Percentiles rank a stretch among this genome's conserved stretches.
These are phyloP conservation scores for Sphagnum fallax DNA, from an alignment of 228 moss, liverwort and hornwort genomes.

Conservation along the genomic window DNA sequence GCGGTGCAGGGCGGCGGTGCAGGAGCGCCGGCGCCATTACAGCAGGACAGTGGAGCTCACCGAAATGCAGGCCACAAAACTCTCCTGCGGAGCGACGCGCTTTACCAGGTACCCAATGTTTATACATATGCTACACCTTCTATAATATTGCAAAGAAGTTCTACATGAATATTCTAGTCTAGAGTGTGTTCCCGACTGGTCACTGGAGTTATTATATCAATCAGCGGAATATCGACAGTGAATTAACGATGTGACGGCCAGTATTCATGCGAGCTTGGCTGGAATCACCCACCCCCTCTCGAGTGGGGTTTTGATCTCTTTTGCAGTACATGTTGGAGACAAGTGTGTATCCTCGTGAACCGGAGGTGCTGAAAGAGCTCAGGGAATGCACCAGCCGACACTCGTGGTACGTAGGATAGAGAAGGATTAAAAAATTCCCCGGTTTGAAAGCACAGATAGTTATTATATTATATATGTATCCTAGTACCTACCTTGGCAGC, in stretches of 20 bases:
- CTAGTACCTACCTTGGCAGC: neutral
- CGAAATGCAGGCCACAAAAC: constrained; percentile 41
- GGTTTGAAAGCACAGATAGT: neutral
- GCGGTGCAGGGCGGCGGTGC: no score
- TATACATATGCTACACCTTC: neutral
- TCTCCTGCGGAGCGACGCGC: constrained; percentile 44
- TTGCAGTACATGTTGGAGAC: constrained; percentile 83
- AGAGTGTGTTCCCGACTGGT: no score
- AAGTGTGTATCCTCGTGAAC: constrained; percentile 79
- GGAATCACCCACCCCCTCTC: no score
- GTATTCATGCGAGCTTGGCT: no score
- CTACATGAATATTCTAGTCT: no score
- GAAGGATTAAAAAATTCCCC: neutral
- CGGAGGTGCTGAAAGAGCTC: constrained; percentile 62
- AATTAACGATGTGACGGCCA: neutral
- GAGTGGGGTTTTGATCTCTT: neutral
- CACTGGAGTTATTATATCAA: neutral
- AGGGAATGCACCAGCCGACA: constrained; percentile 63
- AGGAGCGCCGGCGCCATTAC: neutral
- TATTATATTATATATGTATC: neutral
- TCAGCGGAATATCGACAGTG: neutral
- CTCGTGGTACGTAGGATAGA: constrained; percentile 29
- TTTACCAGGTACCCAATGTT: constrained; percentile 26
- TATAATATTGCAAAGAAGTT: no score
- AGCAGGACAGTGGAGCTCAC: constrained; percentile 23